Percentiles rank a stretch among this genome's conserved stretches.
These are phyloP conservation scores for Trichophyton rubrum DNA, from an alignment of 2,329 filamentous ascomycete genomes.

Conservation along the genomic window DNA sequence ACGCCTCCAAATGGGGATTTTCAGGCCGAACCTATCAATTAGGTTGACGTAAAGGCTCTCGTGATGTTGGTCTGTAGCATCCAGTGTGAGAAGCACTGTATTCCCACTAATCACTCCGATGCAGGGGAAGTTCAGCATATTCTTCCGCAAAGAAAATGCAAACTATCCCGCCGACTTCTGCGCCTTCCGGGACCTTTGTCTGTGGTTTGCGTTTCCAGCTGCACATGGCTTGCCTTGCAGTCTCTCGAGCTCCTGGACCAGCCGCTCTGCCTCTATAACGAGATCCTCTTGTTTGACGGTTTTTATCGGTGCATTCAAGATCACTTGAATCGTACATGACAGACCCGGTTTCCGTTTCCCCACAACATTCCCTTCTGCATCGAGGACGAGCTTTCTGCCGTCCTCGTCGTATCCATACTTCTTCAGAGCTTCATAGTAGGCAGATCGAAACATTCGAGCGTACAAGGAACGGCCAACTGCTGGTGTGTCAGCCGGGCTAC, in stretches of 20 bases:
- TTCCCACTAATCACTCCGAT: neutral
- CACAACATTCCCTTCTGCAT: neutral
- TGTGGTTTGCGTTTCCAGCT: neutral
- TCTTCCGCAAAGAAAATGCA: no score
- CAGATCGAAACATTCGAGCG: slow-evolving; percentile 32
- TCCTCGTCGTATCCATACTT: slow-evolving; percentile 33
- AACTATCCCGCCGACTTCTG: neutral
- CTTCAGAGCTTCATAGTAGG: slow-evolving; percentile 36
- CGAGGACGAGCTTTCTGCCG: slow-evolving; percentile 14
- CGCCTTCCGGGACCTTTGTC: neutral
- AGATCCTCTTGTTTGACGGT: neutral
- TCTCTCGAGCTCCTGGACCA: neutral
- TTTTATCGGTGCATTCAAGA: neutral
- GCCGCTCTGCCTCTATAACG: neutral
- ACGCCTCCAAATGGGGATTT: no score
- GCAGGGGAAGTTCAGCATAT: no score
- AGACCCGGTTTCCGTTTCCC: neutral
- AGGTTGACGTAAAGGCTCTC: no score
- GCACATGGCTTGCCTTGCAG: neutral
- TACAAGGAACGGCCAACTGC: slow-evolving; percentile 37
- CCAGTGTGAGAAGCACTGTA: no score
- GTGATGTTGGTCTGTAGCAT: no score
- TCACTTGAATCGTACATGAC: neutral
- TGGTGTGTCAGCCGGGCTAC: slow-evolving; percentile 22
- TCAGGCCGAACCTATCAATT: no score